Percentiles rank a stretch among this genome's conserved stretches.
Conservation (phyloP, 306 rosid genomes). For the Cicer arietinum region DNA sequence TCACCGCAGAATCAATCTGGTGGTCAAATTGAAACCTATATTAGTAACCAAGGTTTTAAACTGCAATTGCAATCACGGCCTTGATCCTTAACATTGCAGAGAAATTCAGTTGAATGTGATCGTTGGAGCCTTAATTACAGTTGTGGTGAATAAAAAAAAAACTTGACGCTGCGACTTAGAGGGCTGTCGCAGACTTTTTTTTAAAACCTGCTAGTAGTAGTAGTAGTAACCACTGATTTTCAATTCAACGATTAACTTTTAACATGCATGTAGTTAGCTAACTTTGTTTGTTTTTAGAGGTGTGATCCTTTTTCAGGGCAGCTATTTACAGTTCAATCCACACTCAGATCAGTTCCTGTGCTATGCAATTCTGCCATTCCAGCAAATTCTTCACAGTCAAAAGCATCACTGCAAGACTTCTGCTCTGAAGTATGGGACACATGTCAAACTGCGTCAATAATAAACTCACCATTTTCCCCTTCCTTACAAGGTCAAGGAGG, state of each 20-base stretch:
- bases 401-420: conserved; percentile 53
- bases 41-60: not conserved
- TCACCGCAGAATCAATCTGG: too few relatives aligned
- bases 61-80: not conserved
- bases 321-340: conserved; percentile 62
- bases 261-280: conserved; percentile 26
- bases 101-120: not conserved
- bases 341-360: conserved; percentile 70
- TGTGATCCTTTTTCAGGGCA: conserved; percentile 92
- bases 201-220: not conserved
- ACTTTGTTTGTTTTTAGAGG: conserved; percentile 54
- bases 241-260: not conserved
- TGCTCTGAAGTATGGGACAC: conserved; percentile 86
- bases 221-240: not conserved
- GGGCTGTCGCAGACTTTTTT: not conserved
- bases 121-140: not conserved
- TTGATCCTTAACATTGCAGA: not conserved
- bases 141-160: not conserved
- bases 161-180: not conserved
- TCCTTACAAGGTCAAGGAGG: conserved; percentile 68
- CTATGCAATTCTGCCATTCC: conserved; percentile 79
- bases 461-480: conserved; percentile 85
- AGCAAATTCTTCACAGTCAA: conserved; percentile 74
- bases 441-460: conserved; percentile 73
- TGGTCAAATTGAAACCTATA: not conserved